Percentiles rank a stretch among this genome's conserved stretches.
Evolutionary conservation across 257 asterid genomes (phyloP).

Genomic region (Euphrasia confusa): DNA sequence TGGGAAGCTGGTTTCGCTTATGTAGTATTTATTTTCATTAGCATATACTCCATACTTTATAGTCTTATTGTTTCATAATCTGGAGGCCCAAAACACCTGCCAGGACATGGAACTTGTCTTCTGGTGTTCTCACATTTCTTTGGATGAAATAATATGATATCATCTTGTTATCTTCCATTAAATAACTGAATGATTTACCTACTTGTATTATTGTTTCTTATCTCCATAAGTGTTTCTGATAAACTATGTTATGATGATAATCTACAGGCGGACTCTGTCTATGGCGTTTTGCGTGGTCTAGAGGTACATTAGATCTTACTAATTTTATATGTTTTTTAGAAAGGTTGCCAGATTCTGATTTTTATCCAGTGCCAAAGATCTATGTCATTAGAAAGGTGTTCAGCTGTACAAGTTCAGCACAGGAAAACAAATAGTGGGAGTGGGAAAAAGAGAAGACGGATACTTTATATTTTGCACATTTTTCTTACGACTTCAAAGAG

Average conservation of each 20-base stretch:
- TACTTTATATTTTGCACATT: constrained; percentile 6
- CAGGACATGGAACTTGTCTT: constrained; percentile 9
- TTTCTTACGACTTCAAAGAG: background rate
- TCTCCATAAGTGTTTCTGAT: constrained; percentile 21
- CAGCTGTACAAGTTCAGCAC: too few relatives aligned
- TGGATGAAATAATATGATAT: constrained; percentile 21
- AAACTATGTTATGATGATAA: constrained; percentile 24
- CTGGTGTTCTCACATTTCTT: background rate
- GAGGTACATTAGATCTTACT: constrained; percentile 53
- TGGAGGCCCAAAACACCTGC: background rate
- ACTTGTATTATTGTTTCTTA: background rate
- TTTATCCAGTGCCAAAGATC: constrained; percentile 13
- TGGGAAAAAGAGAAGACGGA: constrained; percentile 2
- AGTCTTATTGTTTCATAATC: too few relatives aligned
- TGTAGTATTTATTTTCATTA: background rate
- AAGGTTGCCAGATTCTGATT: constrained; percentile 21
- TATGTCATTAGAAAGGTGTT: background rate
- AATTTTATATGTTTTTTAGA: constrained; percentile 10
- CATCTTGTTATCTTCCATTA: constrained; percentile 12
- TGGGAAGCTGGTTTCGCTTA: background rate
- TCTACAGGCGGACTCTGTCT: constrained; percentile 80
- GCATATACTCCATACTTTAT: background rate
- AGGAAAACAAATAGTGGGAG: constrained; percentile 11
- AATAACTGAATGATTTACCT: constrained; percentile 10
- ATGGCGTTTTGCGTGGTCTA: constrained; percentile 79